Evolutionary conservation across 2,329 filamentous ascomycete genomes (phyloP), one percentile per base, ranked within the genome.

Genomic region (Fusarium protoensiforme): DNA sequence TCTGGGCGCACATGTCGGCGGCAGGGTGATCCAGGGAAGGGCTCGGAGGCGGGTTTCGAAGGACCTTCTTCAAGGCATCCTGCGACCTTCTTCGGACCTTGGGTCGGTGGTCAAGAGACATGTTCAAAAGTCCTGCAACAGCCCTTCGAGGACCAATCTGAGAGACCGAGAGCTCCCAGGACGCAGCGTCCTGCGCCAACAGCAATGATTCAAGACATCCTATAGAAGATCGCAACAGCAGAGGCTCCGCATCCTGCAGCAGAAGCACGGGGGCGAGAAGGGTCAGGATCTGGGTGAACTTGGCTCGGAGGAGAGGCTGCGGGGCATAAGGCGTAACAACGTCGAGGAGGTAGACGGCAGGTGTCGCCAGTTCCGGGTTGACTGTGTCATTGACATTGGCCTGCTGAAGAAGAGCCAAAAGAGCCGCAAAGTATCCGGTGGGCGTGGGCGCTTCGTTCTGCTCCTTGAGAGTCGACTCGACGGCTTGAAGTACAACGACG

Each of bases 51-150:
- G 95, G 94, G 69, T 91, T 93, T 82, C 92, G 92, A 66, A 99
- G 88, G 6, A 99, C 91, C 72, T 92, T 93, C 61, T 92, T 91
- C 75, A 99, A 83, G 3, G 95, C 94, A 79, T 98, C 96, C 81
- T 97, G 94, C 8, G 96, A 94, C 82, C 95, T 88, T 89, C 96
- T 98, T 77, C 96, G 90, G 57, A 98, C 94, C 85, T 99, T 99
- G 3, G 96, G 96, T 65, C 96, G 89, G 72, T 92, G 92, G 80
- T 98, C 96, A 60, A 98, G 89, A 0, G 95, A 91, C 67, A 99
- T 88, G 75, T 92, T 93, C 75, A 99, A 86, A 69, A 99, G 88
- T 36, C 94, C 96, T 14, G 94, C 94, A 56, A 97, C 92, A 29
- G 95, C 96, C 67, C 95, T 88, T 72, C 96, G 92, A 8, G 96